These are phyloP conservation scores for Acanthamoeba healyi DNA, from an alignment of 208 protist species.

Conservation along the genomic window DNA sequence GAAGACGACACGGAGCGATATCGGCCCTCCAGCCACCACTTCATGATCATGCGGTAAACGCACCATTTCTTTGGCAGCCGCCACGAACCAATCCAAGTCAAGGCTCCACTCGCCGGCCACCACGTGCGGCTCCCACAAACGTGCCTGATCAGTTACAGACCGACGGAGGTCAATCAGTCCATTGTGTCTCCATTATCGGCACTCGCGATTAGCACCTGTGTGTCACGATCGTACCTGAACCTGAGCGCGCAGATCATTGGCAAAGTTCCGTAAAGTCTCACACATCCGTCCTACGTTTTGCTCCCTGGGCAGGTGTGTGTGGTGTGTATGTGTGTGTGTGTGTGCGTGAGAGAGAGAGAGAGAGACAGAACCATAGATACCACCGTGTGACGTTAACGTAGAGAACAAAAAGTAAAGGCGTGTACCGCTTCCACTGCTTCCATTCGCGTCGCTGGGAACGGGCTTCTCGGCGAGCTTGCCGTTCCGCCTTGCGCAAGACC, in stretches of 20 bases:
- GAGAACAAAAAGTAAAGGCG: neutral
- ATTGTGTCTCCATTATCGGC: too few relatives aligned
- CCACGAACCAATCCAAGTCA: constrained; percentile 3
- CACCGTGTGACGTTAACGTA: too few relatives aligned
- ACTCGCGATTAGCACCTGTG: too few relatives aligned
- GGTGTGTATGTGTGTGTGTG: too few relatives aligned
- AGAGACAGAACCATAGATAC: neutral
- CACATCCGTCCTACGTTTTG: constrained; percentile 30
- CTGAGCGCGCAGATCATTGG: constrained; percentile 12
- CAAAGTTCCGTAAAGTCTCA: constrained; percentile 8
- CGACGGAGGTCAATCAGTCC: too few relatives aligned
- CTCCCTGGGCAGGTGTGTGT: neutral
- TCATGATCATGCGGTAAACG: too few relatives aligned
- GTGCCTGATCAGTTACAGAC: too few relatives aligned
- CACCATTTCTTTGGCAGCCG: neutral
- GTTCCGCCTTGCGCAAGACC: neutral
- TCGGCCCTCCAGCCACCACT: neutral
- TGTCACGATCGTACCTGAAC: constrained; percentile 40
- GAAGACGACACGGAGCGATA: neutral
- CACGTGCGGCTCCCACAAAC: constrained; percentile 38
- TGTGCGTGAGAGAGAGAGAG: neutral
- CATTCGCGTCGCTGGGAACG: constrained; percentile 9
- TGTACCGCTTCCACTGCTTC: constrained; percentile 39
- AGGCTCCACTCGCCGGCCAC: neutral
- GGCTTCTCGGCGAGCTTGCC: neutral